phyloP scores from a whole-genome alignment of 257 asterid species.

The Cordia subcordata region DNA sequence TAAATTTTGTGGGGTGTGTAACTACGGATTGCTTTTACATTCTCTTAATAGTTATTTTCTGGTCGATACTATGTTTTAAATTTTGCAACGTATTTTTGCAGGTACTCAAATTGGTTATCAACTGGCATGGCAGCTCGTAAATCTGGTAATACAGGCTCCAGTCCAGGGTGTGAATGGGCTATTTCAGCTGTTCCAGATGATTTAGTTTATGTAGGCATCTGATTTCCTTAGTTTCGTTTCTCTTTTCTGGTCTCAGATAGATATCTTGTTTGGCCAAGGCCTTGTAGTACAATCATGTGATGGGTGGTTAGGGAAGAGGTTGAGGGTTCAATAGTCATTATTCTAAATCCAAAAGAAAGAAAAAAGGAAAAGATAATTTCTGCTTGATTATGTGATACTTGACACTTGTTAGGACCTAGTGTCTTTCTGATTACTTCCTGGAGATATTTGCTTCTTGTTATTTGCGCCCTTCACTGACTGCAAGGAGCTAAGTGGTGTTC shows the following conservation, averaged over 20 bases:
- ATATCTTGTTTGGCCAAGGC: no score
- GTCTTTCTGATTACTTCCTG: no score
- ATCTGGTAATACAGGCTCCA: constrained; percentile 50
- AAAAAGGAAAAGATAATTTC: no score
- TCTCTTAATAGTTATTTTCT: neutral
- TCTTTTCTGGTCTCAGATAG: neutral
- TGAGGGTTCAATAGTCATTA: no score
- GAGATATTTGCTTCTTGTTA: no score
- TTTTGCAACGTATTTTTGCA: constrained; percentile 17
- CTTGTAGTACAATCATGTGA: no score
- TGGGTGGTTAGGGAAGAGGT: no score
- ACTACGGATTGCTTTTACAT: neutral
- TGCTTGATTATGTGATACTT: no score
- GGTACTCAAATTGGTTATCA: constrained; percentile 86
- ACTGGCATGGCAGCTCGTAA: constrained; percentile 76
- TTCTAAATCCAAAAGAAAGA: no score
- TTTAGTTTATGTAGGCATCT: constrained; percentile 62
- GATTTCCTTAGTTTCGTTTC: constrained; percentile 6
- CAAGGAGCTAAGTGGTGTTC: no score
- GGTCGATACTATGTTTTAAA: neutral
- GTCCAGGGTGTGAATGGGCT: constrained; percentile 82
- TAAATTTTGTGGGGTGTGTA: constrained; percentile 18
- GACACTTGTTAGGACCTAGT: no score
- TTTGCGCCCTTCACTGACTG: no score
- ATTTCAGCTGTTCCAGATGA: constrained; percentile 77